Conservation (phyloP, 2,329 filamentous ascomycete genomes). For the Pseudogymnoascus sp. region DNA sequence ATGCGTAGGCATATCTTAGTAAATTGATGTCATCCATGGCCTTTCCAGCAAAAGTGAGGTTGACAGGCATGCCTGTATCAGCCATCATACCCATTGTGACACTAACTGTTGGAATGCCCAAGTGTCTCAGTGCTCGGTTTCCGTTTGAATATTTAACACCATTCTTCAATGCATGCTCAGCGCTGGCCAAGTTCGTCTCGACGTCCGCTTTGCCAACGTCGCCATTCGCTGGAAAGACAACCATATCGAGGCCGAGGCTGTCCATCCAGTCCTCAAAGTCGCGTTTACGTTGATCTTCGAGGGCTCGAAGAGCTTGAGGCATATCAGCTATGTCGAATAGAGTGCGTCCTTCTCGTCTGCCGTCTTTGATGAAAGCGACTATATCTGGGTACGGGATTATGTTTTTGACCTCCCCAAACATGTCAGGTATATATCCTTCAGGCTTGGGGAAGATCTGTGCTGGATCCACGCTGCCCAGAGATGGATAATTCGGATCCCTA, state of each 20-base stretch:
- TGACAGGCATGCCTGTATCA: constrained; percentile 44
- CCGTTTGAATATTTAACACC: constrained; percentile 50
- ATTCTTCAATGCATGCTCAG: constrained; percentile 39
- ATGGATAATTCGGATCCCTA: constrained; percentile 4
- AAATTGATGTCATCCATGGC: constrained; percentile 40
- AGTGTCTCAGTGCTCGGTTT: constrained; percentile 46
- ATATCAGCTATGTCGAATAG: constrained; percentile 40
- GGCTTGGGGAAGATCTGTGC: constrained; percentile 19
- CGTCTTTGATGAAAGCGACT: neutral
- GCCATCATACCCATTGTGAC: constrained; percentile 45
- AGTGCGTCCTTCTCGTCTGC: constrained; percentile 11
- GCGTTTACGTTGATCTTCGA: constrained; percentile 44
- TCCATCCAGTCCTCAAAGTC: constrained; percentile 48
- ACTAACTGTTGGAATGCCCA: constrained; percentile 48
- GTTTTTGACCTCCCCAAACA: neutral
- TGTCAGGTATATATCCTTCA: constrained; percentile 12
- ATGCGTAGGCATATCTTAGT: constrained; percentile 25
- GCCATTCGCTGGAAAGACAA: constrained; percentile 45
- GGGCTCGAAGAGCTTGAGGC: constrained; percentile 36
- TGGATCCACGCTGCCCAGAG: constrained; percentile 19
- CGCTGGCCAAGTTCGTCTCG: constrained; percentile 33
- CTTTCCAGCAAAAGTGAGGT: constrained; percentile 46
- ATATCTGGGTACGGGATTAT: constrained; percentile 3
- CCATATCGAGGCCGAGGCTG: constrained; percentile 35
- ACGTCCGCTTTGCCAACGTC: constrained; percentile 45